Percentiles rank a stretch among this genome's conserved stretches.
Conservation (phyloP, 805 yeast genomes). For the Metschnikowia peoriensis region DNA sequence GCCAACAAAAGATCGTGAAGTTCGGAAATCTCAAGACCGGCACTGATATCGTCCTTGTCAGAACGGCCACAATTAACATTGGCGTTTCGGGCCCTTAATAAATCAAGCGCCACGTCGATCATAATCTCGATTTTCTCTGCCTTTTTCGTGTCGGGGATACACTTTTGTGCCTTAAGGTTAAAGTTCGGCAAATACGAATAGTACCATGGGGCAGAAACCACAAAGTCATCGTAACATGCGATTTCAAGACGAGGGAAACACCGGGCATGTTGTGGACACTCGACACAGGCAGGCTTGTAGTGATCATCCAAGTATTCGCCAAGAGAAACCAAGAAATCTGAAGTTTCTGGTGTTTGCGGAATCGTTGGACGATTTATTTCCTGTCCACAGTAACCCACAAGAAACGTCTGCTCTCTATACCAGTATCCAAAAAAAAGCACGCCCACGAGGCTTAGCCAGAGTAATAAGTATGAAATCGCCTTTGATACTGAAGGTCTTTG, state of each 20-base stretch:
- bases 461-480: slow-evolving; percentile 17
- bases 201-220: slow-evolving; percentile 51
- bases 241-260: slow-evolving; percentile 62
- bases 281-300: slow-evolving; percentile 61
- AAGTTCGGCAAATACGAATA: slow-evolving; percentile 59
- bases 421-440: slow-evolving; percentile 47
- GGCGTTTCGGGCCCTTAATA: slow-evolving; percentile 69
- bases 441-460: slow-evolving; percentile 37
- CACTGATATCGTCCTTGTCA: slow-evolving; percentile 39
- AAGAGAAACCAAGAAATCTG: slow-evolving; percentile 29
- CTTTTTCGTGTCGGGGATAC: slow-evolving; percentile 73
- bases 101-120: slow-evolving; percentile 61
- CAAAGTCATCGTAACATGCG: slow-evolving; percentile 70
- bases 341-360: slow-evolving; percentile 25
- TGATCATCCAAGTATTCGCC: slow-evolving; percentile 47
- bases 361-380: slow-evolving; percentile 49
- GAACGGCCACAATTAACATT: slow-evolving; percentile 56
- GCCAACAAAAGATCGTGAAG: slow-evolving; percentile 50
- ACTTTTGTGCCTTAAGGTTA: slow-evolving; percentile 46
- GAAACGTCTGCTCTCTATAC: slow-evolving; percentile 62
- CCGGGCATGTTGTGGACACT: slow-evolving; percentile 79
- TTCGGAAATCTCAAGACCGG: slow-evolving; percentile 51
- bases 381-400: slow-evolving; percentile 74
- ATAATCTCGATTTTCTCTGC: slow-evolving; percentile 65
- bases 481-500: not conserved